Percentiles rank a stretch among this genome's conserved stretches.
phyloP scores from a whole-genome alignment of 139 green algal species.

The Chlamydomonas asymmetrica region DNA sequence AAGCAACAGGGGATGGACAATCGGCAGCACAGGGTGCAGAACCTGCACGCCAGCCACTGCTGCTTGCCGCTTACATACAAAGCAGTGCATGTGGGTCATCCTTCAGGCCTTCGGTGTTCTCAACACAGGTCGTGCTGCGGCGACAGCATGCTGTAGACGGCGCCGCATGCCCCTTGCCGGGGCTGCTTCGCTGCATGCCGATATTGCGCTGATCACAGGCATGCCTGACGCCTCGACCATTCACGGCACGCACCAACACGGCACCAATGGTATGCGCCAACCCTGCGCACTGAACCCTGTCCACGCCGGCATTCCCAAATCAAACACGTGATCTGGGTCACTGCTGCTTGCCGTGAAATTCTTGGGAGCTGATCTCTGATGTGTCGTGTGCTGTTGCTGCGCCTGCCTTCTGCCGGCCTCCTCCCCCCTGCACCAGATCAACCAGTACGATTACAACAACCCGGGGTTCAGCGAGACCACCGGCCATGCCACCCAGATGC shows the following conservation, averaged over 20 bases:
- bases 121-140: too few relatives aligned
- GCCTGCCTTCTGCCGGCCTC: not conserved
- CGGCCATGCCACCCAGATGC: constrained; percentile 20
- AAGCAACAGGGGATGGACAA: too few relatives aligned
- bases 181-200: too few relatives aligned
- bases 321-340: not conserved
- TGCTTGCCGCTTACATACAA: not conserved
- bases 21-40: not conserved
- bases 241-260: not conserved
- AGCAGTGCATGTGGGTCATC: not conserved
- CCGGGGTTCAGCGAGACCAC: constrained; percentile 2
- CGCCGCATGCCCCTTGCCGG: too few relatives aligned
- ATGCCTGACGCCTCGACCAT: too few relatives aligned
- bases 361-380: not conserved
- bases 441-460: constrained; percentile 3
- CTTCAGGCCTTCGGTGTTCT: too few relatives aligned
- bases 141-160: too few relatives aligned
- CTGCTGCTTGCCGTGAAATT: not conserved
- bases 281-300: not conserved
- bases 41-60: not conserved
- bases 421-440: not conserved
- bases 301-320: not conserved
- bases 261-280: not conserved
- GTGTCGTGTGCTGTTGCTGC: not conserved
- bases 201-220: too few relatives aligned